A percentile compares a stretch with the other conserved stretches of the same genome.
Conservation (phyloP, 2,329 filamentous ascomycete species). For the Scytalidium lignicola region DNA sequence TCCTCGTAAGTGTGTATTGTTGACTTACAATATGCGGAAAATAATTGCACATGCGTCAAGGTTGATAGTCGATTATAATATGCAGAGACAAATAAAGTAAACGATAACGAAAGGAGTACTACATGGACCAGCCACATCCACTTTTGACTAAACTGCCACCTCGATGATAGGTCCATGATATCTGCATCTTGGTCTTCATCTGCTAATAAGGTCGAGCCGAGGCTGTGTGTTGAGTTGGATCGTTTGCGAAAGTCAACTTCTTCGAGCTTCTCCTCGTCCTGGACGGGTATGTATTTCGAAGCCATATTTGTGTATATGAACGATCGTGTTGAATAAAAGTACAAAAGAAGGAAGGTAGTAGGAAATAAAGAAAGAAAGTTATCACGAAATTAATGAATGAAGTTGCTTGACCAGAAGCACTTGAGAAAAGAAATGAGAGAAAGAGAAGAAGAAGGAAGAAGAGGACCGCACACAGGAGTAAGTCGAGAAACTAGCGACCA, state of each 20-base stretch:
- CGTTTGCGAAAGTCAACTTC: constrained; percentile 11
- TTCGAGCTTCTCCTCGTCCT: constrained; percentile 19
- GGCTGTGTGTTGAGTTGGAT: constrained; percentile 14
- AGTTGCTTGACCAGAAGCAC: not conserved
- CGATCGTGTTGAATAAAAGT: not conserved
- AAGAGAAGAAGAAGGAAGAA: not conserved
- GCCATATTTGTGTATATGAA: constrained; percentile 11
- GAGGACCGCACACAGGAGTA: not conserved
- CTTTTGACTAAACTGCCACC: constrained; percentile 6
- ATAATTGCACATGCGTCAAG: constrained; percentile 29
- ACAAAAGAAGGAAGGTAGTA: not conserved
- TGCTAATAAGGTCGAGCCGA: constrained; percentile 19
- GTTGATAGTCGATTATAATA: constrained; percentile 22
- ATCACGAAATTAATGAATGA: not conserved
- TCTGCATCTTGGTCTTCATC: constrained; percentile 16
- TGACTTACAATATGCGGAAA: constrained; percentile 42
- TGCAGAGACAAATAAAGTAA: constrained; percentile 20
- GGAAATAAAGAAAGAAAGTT: not conserved
- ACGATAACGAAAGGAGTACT: constrained; percentile 19
- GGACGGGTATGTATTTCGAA: constrained; percentile 21
- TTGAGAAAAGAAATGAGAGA: not conserved
- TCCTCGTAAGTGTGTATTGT: no score
- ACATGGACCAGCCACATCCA: constrained; percentile 26
- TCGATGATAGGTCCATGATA: not conserved
- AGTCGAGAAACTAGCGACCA: not conserved